These are phyloP conservation scores for Pichia eremophila DNA, from an alignment of 805 yeast genomes.

Conservation along the genomic window DNA sequence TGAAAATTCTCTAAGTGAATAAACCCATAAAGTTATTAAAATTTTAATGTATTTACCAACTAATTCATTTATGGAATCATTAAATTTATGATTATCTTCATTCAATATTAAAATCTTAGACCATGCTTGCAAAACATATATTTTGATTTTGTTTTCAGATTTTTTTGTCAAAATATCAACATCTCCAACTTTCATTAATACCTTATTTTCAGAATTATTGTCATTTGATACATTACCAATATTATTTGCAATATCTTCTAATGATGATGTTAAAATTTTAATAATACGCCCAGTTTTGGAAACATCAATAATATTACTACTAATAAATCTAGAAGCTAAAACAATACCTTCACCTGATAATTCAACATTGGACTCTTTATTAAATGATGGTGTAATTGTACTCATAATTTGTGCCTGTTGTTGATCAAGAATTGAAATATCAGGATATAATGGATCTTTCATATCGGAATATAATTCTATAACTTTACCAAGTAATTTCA, in stretches of 20 bases:
- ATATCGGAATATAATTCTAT: slow-evolving; percentile 51
- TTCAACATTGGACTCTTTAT: slow-evolving; percentile 58
- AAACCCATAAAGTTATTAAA: slow-evolving; percentile 72
- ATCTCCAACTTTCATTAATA: slow-evolving; percentile 45
- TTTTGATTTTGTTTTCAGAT: slow-evolving; percentile 44
- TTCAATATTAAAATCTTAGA: slow-evolving; percentile 35
- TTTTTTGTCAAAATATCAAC: slow-evolving; percentile 36
- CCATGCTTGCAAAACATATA: slow-evolving; percentile 65
- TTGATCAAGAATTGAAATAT: slow-evolving; percentile 68
- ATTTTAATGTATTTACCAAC: slow-evolving; percentile 47
- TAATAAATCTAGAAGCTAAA: slow-evolving; percentile 68
- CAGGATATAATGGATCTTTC: slow-evolving; percentile 65
- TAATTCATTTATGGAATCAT: slow-evolving; percentile 36
- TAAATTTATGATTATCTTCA: slow-evolving; percentile 25
- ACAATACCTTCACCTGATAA: slow-evolving; percentile 70
- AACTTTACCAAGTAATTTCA: slow-evolving; percentile 54
- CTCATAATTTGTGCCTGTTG: slow-evolving; percentile 92
- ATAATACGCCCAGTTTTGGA: slow-evolving; percentile 46
- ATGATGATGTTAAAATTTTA: slow-evolving; percentile 52
- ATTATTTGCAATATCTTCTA: slow-evolving; percentile 43
- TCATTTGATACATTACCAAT: slow-evolving; percentile 13
- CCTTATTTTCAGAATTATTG: slow-evolving; percentile 21
- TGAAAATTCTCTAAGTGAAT: slow-evolving; percentile 66
- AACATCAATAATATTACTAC: slow-evolving; percentile 45
- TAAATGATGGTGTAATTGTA: slow-evolving; percentile 82